Evolutionary conservation across 2,329 filamentous ascomycete species (phyloP).

Genomic region (Thelonectria rubi): DNA sequence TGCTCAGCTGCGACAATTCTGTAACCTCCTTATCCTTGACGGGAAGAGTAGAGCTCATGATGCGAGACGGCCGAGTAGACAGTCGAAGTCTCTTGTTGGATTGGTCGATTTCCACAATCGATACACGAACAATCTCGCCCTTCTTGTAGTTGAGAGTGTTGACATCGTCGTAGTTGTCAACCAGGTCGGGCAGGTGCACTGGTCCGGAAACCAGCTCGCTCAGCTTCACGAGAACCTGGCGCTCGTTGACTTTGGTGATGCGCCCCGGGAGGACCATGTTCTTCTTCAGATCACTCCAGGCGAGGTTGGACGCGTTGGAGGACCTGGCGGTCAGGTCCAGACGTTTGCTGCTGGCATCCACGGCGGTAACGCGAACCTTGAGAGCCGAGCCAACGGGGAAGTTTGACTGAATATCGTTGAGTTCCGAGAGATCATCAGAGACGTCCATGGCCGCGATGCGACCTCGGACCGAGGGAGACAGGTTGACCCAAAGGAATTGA

Average conservation of each 20-base stretch:
- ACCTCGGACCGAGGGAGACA: conserved; percentile 88
- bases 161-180: conserved; percentile 85
- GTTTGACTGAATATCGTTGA: conserved; percentile 78
- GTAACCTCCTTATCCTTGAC: conserved; percentile 84
- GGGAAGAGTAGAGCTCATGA: conserved; percentile 84
- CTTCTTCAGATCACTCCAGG: conserved; percentile 75
- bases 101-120: conserved; percentile 79
- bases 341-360: conserved; percentile 76
- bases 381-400: conserved; percentile 93
- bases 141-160: conserved; percentile 79
- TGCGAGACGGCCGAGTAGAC: conserved; percentile 85
- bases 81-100: conserved; percentile 86
- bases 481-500: conserved; percentile 86
- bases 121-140: conserved; percentile 89
- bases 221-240: conserved; percentile 85
- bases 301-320: conserved; percentile 60
- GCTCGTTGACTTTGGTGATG: conserved; percentile 86
- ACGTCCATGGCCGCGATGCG: conserved; percentile 84
- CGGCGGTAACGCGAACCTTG: conserved; percentile 77
- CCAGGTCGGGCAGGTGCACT: conserved; percentile 82
- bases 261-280: conserved; percentile 85
- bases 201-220: conserved; percentile 82
- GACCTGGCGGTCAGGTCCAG: conserved; percentile 85
- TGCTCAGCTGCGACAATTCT: conserved; percentile 73
- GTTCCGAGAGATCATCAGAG: conserved; percentile 82